Base-by-base conservation (phyloP, 352 stramenopile genomes). In the Discostella stelligera region DNA sequence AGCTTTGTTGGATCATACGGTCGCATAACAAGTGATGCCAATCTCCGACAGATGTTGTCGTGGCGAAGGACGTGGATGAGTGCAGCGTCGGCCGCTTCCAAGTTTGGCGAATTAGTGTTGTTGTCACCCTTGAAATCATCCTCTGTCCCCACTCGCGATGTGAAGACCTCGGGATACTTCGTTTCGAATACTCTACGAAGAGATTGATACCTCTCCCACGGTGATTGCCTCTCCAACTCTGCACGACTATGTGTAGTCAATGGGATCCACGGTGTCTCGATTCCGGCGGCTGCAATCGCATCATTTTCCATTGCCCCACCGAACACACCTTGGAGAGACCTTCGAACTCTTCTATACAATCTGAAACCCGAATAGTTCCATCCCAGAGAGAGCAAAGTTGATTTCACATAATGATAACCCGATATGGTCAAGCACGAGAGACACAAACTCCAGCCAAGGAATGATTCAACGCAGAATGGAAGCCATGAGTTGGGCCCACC, bases 11-110 rank as follows among this genome's bases (percentile, higher is more conserved):
- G 52, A 64, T 77, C 48, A 66, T 78, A 72, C 21, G 77, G 77
- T n/a, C 77, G 55, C 77, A 84, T 84, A 27, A 62, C 62, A 13
- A 84, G 62, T 32, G 77, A 84, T 0, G 77, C 77, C 4, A 84
- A 27, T 61, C 77, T 59, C 25, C 77, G 53, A 65, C 62, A 74
- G 13, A 74, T 56, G 27, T 56, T 32, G 58, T 84, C 72, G 21
- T 62, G 61, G 20, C 77, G 71, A 54, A 84, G 62, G 23, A 71
- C 55, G 30, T 25, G 20, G 23, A 83, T 59, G 3, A 83, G 53
- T 41, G 53, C 69, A 16, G 41, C 53, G 52, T 83, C 59, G 50
- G 70, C 75, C 18, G 59, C 49, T 50, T 30, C 11, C 55, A 37
- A 41, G 21, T 56, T 37, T 16, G 32, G 13, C 3, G 14, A 54